Percentiles rank a stretch among this genome's conserved stretches.
These are phyloP conservation scores for Tricholoma sp. DNA, from an alignment of 768 basidiomycete species.

Conservation along the genomic window DNA sequence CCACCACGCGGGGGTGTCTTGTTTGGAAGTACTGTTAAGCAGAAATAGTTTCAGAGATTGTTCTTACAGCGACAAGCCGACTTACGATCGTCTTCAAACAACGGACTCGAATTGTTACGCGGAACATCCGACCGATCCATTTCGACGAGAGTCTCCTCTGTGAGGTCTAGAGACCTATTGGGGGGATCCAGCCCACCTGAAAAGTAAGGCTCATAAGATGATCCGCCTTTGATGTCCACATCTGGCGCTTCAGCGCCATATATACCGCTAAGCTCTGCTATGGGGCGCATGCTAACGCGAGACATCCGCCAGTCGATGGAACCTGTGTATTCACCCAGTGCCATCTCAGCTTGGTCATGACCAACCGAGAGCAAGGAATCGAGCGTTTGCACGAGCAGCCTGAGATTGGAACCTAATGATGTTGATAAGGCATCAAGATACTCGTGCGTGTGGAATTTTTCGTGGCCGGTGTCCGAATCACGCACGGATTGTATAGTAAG, in stretches of 20 bases:
- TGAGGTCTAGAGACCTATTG: constrained; percentile 1
- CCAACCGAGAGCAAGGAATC: constrained; percentile 61
- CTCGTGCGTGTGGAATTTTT: constrained; percentile 33
- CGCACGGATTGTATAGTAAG: constrained; percentile 52
- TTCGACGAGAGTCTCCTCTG: constrained; percentile 9
- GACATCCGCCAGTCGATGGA: constrained; percentile 79
- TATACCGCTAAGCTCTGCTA: constrained; percentile 21
- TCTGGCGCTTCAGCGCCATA: constrained; percentile 27
- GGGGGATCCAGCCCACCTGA: constrained; percentile 13
- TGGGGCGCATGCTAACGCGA: constrained; percentile 55
- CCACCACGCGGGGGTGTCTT: constrained; percentile 28
- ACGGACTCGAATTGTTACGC: constrained; percentile 13
- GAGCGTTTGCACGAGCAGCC: constrained; percentile 50
- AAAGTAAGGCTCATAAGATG: constrained; percentile 8
- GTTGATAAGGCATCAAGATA: constrained; percentile 44
- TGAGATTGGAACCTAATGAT: constrained; percentile 53
- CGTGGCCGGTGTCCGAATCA: constrained; percentile 30
- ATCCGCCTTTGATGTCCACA: constrained; percentile 30
- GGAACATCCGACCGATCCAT: constrained; percentile 1
- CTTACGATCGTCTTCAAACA: constrained; percentile 38
- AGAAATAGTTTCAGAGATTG: not conserved
- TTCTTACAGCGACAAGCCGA: not conserved
- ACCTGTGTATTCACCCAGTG: constrained; percentile 65
- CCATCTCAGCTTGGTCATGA: constrained; percentile 65
- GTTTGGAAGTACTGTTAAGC: constrained; percentile 5